phyloP scores from a whole-genome alignment of 2,329 filamentous ascomycete genomes.

The Ascosphaera aggregata region DNA sequence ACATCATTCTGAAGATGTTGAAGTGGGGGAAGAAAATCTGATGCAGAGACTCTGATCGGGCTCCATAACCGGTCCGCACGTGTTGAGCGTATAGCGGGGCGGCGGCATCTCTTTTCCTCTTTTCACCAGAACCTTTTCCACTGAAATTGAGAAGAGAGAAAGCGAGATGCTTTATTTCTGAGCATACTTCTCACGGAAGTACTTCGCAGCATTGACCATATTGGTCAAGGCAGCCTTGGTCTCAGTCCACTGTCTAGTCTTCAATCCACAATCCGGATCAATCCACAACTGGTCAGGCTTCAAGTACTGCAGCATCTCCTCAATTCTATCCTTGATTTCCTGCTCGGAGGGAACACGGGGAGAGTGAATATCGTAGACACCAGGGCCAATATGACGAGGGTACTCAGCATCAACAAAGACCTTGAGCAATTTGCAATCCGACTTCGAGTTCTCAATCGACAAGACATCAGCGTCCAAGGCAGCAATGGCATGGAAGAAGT shows the following conservation, averaged over 20 bases:
- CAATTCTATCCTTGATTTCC: constrained; percentile 94
- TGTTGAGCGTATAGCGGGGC: background rate
- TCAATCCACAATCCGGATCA: constrained; percentile 97
- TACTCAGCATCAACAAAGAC: constrained; percentile 97
- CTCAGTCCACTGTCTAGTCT: constrained; percentile 97
- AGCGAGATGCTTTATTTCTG: constrained; percentile 18
- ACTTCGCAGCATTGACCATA: constrained; percentile 97
- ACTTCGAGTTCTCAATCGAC: constrained; percentile 99
- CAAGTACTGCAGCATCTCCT: constrained; percentile 95
- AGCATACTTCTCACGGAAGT: constrained; percentile 74
- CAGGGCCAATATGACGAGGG: constrained; percentile 93
- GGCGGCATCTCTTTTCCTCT: too few species aligned
- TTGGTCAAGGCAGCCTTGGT: constrained; percentile 89
- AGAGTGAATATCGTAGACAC: constrained; percentile 99
- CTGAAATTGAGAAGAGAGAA: too few species aligned
- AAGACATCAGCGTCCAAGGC: constrained; percentile 95
- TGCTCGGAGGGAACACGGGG: constrained; percentile 90
- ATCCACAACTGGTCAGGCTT: constrained; percentile 99
- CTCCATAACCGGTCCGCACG: background rate
- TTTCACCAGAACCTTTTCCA: too few species aligned
- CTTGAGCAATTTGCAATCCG: constrained; percentile 94
- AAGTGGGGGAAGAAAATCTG: background rate
- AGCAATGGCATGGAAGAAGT: constrained; percentile 99
- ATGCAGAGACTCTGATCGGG: background rate
- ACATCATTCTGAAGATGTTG: background rate